These are phyloP conservation scores for Clonostachys chloroleuca DNA, from an alignment of 2,329 filamentous ascomycete species.

Conservation along the genomic window DNA sequence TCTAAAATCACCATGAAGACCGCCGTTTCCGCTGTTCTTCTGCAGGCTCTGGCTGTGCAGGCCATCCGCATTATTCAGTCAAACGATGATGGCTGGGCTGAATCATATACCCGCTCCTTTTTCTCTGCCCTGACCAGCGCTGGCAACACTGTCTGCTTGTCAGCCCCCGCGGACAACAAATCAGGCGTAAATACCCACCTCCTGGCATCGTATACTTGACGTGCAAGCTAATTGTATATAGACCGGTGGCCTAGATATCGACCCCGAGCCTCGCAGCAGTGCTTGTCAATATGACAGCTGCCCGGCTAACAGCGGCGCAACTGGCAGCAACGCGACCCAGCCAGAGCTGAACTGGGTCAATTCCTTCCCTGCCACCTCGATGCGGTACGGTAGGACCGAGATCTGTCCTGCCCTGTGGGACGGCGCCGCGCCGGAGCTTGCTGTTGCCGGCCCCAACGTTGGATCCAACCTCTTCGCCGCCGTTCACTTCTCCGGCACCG, in stretches of 20 bases:
- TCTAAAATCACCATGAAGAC: constrained; percentile 13
- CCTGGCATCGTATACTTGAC: neutral
- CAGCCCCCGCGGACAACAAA: constrained; percentile 61
- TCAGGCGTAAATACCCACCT: constrained; percentile 49
- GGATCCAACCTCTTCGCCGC: constrained; percentile 51
- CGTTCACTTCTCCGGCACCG: constrained; percentile 60
- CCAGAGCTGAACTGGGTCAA: constrained; percentile 68
- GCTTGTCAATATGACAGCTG: constrained; percentile 62
- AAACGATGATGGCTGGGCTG: constrained; percentile 74
- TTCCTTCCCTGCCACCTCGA: constrained; percentile 61
- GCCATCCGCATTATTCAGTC: constrained; percentile 54
- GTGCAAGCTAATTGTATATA: neutral
- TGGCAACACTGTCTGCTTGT: constrained; percentile 59
- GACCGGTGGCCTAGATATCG: constrained; percentile 32
- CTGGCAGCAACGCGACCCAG: constrained; percentile 51
- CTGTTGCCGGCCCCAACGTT: constrained; percentile 61
- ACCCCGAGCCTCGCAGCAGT: constrained; percentile 38
- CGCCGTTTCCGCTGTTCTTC: constrained; percentile 10
- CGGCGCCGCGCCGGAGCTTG: constrained; percentile 51
- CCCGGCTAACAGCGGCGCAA: constrained; percentile 46
- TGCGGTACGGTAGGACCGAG: constrained; percentile 56
- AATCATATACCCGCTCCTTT: constrained; percentile 59
- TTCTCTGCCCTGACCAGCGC: constrained; percentile 49
- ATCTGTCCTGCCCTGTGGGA: constrained; percentile 49
- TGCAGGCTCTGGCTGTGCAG: constrained; percentile 17